phyloP scores from a whole-genome alignment of 345 rosid species.

The Corchorus capsularis region DNA sequence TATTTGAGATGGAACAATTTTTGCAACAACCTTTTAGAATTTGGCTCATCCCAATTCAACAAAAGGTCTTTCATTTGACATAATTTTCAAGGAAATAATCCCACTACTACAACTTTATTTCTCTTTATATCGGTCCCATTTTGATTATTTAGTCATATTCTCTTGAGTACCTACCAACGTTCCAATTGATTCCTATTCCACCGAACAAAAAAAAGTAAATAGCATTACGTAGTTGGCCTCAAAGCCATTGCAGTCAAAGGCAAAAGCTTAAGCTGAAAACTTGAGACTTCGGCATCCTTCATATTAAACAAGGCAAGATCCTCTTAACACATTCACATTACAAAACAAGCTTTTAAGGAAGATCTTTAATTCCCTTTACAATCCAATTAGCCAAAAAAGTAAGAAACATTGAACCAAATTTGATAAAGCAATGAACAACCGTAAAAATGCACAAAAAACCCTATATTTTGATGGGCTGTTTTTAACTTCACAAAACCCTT shows the following conservation, averaged over 20 bases:
- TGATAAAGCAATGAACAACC: not conserved
- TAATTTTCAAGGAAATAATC: slow-evolving; percentile 9
- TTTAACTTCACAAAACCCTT: not conserved
- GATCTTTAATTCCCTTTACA: not conserved
- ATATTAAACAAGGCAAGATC: not conserved
- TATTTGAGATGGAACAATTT: not conserved
- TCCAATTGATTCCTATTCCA: not conserved
- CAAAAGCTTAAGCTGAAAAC: slow-evolving; percentile 25
- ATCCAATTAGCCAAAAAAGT: not conserved
- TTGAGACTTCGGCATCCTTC: slow-evolving; percentile 26
- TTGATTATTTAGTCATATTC: not conserved
- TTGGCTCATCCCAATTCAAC: not conserved
- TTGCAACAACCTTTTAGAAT: not conserved
- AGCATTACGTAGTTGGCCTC: not conserved
- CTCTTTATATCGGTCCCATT: not conserved
- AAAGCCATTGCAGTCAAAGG: slow-evolving; percentile 8
- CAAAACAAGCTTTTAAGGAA: slow-evolving; percentile 11
- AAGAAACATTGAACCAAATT: not conserved
- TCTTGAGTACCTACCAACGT: not conserved
- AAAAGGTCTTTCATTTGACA: not conserved
- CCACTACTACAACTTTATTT: slow-evolving; percentile 18
- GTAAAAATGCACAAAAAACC: not conserved
- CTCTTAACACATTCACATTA: slow-evolving; percentile 12
- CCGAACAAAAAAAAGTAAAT: not conserved
- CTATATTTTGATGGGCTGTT: not conserved